A percentile compares a stretch with the other conserved stretches of the same genome.
These are phyloP conservation scores for Skeletonema grethae DNA, from an alignment of 108 stramenopile species.

Conservation along the genomic window DNA sequence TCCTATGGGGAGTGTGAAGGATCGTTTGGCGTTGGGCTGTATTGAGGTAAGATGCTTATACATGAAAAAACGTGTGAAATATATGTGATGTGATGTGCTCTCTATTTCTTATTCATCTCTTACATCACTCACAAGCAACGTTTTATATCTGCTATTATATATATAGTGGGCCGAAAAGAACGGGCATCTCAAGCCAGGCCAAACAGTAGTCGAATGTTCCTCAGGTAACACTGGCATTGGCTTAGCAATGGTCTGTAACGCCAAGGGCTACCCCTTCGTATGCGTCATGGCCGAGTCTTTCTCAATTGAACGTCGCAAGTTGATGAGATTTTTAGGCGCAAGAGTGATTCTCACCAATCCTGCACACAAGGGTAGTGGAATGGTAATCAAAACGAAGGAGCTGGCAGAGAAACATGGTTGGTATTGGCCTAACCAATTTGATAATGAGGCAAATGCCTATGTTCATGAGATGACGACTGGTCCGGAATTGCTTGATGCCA, in stretches of 20 bases:
- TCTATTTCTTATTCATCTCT: too few species aligned
- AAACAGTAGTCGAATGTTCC: slow-evolving; percentile 86
- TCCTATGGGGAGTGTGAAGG: slow-evolving; percentile 83
- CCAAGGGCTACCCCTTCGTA: slow-evolving; percentile 75
- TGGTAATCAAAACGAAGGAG: slow-evolving; percentile 31
- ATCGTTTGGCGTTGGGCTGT: slow-evolving; percentile 70
- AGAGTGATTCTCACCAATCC: slow-evolving; percentile 37
- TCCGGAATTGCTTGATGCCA: slow-evolving; percentile 74
- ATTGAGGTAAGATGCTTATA: slow-evolving; percentile 51
- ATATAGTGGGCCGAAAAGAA: slow-evolving; percentile 81
- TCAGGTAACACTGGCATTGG: slow-evolving; percentile 90
- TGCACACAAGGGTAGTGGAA: slow-evolving; percentile 27
- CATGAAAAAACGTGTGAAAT: slow-evolving; percentile 52
- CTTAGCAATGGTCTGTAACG: slow-evolving; percentile 66
- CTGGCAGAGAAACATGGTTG: slow-evolving; percentile 44
- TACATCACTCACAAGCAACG: too few species aligned
- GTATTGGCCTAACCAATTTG: slow-evolving; percentile 84
- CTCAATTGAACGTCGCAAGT: slow-evolving; percentile 49
- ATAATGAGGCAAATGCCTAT: slow-evolving; percentile 76
- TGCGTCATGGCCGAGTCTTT: slow-evolving; percentile 60
- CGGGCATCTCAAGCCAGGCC: slow-evolving; percentile 71
- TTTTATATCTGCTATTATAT: too few species aligned
- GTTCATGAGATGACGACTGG: slow-evolving; percentile 78
- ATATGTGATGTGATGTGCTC: too few species aligned
- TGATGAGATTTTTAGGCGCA: slow-evolving; percentile 51